Evolutionary conservation across 768 basidiomycete species (phyloP), one percentile per base, ranked within the genome.

Genomic region (Termitomyces sp.): DNA sequence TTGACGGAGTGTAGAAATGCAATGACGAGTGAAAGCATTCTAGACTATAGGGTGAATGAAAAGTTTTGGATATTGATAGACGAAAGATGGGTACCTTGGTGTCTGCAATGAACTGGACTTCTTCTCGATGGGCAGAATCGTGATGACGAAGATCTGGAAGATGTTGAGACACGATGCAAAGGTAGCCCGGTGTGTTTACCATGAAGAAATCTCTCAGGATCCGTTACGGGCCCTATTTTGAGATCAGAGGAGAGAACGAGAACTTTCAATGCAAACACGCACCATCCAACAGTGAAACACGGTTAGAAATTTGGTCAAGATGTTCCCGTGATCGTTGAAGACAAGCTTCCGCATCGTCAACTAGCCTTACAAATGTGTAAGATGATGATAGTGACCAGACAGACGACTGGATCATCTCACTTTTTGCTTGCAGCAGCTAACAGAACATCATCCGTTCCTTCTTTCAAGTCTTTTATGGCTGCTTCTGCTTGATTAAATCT

Each of bases 21-120:
- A 84, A 65, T 85, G 84, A 48, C 81, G 81, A 2, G 88, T 91
- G 64, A 84, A 89, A 5, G 80, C 73, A 63, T 92, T 92, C 89
- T 93, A 59, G 58, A 57, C 66, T 68, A 60, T 27, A 52, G 53
- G 53, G 62, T 72, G 49, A 73, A 66, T 59, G 59, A 64, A 58
- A 45, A 34, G 49, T 47, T 50, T 59, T 17, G 42, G n/a, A 16
- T 44, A 29, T 25, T 37, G 5, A 21, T 44, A 8, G 1, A 46
- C 51, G 34, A 19, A 35, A n/a, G 34, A 35, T 29, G 62, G 59
- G 43, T 66, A 86, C 84, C 75, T 85, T 86, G 38, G 79, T 69
- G 49, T 81, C 74, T 0, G 80, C 76, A 19, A 87, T 79, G 41
- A 77, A 71, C 52, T 78, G 79, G 7, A 90, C 72, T 66, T 90